Conservation (phyloP, 1,139 yeast genomes). For the Blastobotrys raffinosifermentans region DNA sequence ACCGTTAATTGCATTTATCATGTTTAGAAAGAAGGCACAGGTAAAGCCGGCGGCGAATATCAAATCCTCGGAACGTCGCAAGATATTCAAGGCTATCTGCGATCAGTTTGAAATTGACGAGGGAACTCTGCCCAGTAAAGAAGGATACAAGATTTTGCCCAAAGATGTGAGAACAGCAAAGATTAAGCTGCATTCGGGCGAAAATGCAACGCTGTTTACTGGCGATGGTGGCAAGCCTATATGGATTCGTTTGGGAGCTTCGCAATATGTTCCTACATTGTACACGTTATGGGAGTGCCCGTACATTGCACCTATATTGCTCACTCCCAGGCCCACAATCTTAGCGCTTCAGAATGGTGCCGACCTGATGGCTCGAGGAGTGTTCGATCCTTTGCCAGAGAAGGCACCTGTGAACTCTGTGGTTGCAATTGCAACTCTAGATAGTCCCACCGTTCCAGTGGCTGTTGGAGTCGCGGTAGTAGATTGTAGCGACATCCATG, state of each 20-base stretch:
- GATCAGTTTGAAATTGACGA: conserved; percentile 43
- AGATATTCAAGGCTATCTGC: conserved; percentile 46
- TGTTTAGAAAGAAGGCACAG: conserved; percentile 62
- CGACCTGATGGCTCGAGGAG: conserved; percentile 87
- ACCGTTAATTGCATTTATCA: conserved; percentile 19
- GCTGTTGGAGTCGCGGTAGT: conserved; percentile 69
- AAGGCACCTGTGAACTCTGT: conserved; percentile 44
- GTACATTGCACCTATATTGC: conserved; percentile 54
- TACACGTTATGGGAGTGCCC: conserved; percentile 70
- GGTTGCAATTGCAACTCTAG: conserved; percentile 66
- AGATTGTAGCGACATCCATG: conserved; percentile 38
- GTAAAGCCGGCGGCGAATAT: conserved; percentile 69
- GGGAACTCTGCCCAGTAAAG: conserved; percentile 41
- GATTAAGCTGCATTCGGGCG: conserved; percentile 51
- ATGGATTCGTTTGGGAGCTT: conserved; percentile 59
- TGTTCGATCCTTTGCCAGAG: conserved; percentile 60
- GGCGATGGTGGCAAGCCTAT: conserved; percentile 62
- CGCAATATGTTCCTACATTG: conserved; percentile 60
- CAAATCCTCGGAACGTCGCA: conserved; percentile 75
- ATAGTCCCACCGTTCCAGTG: conserved; percentile 56
- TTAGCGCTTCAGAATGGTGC: conserved; percentile 68
- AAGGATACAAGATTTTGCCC: conserved; percentile 51
- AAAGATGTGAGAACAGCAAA: conserved; percentile 58
- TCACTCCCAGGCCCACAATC: conserved; percentile 71
- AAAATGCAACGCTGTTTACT: conserved; percentile 57